Percentiles rank a stretch among this genome's conserved stretches.
phyloP scores from a whole-genome alignment of 495 filamentous ascomycete genomes.

The Hypoxylon perforatum region DNA sequence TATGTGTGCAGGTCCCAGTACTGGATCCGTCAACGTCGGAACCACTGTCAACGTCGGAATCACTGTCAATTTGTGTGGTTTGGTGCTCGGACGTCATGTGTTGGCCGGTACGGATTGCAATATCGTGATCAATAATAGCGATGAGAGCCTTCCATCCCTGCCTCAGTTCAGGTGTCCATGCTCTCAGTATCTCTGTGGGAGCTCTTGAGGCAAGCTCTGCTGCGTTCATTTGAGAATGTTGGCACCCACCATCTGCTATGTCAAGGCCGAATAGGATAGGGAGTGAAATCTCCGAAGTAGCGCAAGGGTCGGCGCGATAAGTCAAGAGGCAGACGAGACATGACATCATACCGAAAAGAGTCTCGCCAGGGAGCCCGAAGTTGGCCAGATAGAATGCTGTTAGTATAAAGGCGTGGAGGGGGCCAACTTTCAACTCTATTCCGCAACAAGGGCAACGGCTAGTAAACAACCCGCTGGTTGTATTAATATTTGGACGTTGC shows the following conservation, averaged over 20 bases:
- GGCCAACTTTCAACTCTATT: constrained; percentile 45
- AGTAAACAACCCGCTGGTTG: constrained; percentile 51
- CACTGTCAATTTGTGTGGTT: background rate
- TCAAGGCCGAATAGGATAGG: constrained; percentile 9
- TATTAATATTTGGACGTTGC: constrained; percentile 43
- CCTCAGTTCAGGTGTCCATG: constrained; percentile 6
- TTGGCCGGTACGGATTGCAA: background rate
- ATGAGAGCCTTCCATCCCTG: constrained; percentile 10
- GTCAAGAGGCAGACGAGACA: constrained; percentile 52
- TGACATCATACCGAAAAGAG: constrained; percentile 54
- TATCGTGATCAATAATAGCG: constrained; percentile 12
- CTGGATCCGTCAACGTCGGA: background rate
- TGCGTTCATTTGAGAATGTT: constrained; percentile 16
- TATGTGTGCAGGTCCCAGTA: background rate
- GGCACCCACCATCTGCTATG: background rate
- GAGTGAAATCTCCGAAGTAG: constrained; percentile 4
- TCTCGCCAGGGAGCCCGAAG: constrained; percentile 48
- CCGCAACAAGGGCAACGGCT: constrained; percentile 49
- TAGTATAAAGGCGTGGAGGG: constrained; percentile 52
- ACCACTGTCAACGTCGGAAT: background rate
- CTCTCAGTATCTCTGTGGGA: no score
- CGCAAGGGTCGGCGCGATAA: constrained; percentile 39
- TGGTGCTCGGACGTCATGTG: background rate
- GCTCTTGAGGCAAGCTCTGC: constrained; percentile 1
- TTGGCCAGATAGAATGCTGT: constrained; percentile 49